Evolutionary conservation across 139 green algal genomes (phyloP).

Genomic region (Axilococcus clingmanii): DNA sequence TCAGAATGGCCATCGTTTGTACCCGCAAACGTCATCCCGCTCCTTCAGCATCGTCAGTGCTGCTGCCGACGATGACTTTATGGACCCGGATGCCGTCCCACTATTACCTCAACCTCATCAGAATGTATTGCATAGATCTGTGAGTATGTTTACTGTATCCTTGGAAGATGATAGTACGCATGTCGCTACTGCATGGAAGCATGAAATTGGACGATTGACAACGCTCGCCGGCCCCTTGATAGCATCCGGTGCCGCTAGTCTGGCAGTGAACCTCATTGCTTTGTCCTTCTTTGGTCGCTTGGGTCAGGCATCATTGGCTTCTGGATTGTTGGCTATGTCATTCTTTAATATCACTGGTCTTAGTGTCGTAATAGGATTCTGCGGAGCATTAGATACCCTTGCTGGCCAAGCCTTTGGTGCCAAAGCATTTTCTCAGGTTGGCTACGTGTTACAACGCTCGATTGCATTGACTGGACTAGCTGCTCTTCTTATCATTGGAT

Average conservation of each 20-base stretch:
- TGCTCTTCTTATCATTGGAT: conserved; percentile 19
- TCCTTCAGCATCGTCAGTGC: no score
- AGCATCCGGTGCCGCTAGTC: neutral
- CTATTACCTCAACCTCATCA: no score
- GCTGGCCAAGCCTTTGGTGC: conserved; percentile 62
- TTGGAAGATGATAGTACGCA: conserved; percentile 1
- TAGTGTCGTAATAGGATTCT: conserved; percentile 36
- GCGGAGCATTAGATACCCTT: conserved; percentile 60
- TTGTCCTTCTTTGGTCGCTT: conserved; percentile 23
- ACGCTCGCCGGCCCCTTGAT: neutral
- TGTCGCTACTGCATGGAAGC: neutral
- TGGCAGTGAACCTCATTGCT: conserved; percentile 9
- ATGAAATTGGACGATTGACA: neutral
- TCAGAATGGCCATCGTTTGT: no score
- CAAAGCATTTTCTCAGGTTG: conserved; percentile 44
- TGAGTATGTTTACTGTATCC: neutral
- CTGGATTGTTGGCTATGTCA: conserved; percentile 37
- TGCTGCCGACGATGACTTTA: no score
- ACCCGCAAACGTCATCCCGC: no score
- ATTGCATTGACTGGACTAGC: conserved; percentile 42
- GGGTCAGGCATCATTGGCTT: conserved; percentile 23
- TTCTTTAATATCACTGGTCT: conserved; percentile 66
- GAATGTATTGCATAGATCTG: neutral
- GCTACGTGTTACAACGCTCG: conserved; percentile 53
- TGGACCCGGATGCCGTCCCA: no score